A percentile compares a stretch with the other conserved stretches of the same genome.
phyloP scores from a whole-genome alignment of 108 stramenopile genomes.

The Nannochloropsis gaditana region DNA sequence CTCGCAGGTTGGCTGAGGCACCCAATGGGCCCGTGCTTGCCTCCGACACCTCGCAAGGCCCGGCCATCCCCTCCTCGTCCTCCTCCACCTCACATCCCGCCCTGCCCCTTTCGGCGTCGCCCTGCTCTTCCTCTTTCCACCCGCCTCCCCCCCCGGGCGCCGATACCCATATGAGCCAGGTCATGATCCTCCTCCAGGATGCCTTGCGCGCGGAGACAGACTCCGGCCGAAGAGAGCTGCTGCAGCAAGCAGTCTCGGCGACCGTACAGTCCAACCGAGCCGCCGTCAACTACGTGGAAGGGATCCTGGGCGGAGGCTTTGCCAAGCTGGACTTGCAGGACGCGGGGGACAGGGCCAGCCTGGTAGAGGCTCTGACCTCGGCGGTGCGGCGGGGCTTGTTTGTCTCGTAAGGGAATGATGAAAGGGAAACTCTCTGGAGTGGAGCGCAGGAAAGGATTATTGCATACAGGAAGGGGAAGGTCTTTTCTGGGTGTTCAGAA shows the following conservation, averaged over 20 bases:
- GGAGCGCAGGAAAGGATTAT: no score
- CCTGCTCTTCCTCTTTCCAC: not conserved
- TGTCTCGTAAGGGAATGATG: not conserved
- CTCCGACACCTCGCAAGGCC: not conserved
- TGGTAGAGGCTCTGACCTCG: not conserved
- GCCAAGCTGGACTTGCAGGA: not conserved
- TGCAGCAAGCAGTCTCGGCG: not conserved
- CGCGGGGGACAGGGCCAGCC: not conserved
- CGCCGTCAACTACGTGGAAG: not conserved
- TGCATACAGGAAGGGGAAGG: no score
- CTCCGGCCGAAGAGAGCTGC: not conserved
- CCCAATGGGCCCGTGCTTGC: not conserved
- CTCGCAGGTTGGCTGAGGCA: not conserved
- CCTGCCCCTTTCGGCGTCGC: not conserved
- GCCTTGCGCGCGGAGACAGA: not conserved
- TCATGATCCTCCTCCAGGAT: slow-evolving; percentile 14
- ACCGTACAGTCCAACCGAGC: not conserved
- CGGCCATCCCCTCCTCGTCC: not conserved
- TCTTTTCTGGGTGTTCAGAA: no score
- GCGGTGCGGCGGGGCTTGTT: not conserved
- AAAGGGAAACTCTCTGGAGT: no score
- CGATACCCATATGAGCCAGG: not conserved
- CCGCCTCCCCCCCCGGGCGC: not conserved
- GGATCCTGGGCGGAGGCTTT: not conserved
- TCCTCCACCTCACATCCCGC: not conserved